Evolutionary conservation across 202 grass and related monocot genomes (phyloP).

Genomic region (Schoenoplectus tabernaemontani): DNA sequence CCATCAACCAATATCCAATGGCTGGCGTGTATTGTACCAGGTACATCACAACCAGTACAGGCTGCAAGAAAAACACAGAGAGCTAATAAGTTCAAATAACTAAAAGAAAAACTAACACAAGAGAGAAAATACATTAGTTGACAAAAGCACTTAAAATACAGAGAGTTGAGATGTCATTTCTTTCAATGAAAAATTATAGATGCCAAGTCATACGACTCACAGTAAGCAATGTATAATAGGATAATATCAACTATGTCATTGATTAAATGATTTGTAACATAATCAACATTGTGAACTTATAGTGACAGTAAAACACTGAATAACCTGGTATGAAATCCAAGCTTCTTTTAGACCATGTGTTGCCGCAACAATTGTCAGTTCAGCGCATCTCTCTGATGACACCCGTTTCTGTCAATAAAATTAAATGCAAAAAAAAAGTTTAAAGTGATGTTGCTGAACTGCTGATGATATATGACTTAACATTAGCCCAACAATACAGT

Average conservation of each 20-base stretch:
- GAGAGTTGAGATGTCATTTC: neutral
- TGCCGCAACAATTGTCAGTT: conserved; percentile 76
- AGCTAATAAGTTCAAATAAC: neutral
- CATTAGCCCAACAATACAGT: neutral
- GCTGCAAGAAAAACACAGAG: conserved; percentile 42
- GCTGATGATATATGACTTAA: neutral
- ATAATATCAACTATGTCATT: neutral
- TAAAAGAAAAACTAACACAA: neutral
- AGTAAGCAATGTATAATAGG: neutral
- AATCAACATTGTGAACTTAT: neutral
- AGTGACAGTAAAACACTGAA: neutral
- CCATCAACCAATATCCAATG: conserved; percentile 85
- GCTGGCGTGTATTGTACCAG: conserved; percentile 84
- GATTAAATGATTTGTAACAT: neutral
- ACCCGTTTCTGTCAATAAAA: conserved; percentile 53
- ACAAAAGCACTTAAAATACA: neutral
- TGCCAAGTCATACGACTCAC: neutral
- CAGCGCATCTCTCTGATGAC: conserved; percentile 73
- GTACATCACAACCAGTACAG: conserved; percentile 90
- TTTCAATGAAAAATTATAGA: neutral
- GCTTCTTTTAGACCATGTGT: conserved; percentile 95
- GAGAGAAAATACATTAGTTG: neutral
- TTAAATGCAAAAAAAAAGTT: neutral
- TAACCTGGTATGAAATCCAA: conserved; percentile 95
- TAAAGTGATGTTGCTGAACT: neutral